These are phyloP conservation scores for Penicillium nucicola DNA, from an alignment of 495 filamentous ascomycete genomes.

Conservation along the genomic window DNA sequence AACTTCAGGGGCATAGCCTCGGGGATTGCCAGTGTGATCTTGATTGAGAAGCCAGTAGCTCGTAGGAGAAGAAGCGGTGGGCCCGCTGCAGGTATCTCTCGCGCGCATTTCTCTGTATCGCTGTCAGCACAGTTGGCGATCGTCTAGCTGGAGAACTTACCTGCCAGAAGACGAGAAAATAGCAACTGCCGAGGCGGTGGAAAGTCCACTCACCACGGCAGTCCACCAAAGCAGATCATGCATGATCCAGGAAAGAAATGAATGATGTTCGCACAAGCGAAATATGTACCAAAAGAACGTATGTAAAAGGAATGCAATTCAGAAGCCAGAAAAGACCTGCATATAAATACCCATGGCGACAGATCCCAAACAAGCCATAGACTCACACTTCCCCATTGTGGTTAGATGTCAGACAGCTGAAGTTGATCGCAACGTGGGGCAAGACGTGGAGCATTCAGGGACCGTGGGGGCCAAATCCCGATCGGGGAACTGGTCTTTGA, in stretches of 20 bases:
- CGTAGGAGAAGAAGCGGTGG: slow-evolving; percentile 10
- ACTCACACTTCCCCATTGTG: not conserved
- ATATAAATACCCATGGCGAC: not conserved
- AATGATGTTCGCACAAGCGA: not conserved
- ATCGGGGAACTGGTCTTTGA: not conserved
- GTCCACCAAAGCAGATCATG: slow-evolving; percentile 6
- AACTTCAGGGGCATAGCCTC: slow-evolving; percentile 36
- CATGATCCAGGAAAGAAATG: not conserved
- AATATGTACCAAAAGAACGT: not conserved
- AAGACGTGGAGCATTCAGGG: not conserved
- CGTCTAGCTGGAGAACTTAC: not conserved
- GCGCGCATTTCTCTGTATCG: not conserved
- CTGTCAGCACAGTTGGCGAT: not conserved
- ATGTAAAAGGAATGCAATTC: not conserved
- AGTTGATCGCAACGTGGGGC: not conserved
- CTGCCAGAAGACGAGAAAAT: not conserved
- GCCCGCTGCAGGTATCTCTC: slow-evolving; percentile 8
- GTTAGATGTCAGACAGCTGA: not conserved
- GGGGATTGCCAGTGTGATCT: slow-evolving; percentile 22
- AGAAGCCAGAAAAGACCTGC: not conserved
- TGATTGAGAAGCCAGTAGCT: slow-evolving; percentile 29
- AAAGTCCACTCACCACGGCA: not conserved
- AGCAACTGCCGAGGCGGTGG: slow-evolving; percentile 2
- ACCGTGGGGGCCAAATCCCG: not conserved
- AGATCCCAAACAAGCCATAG: not conserved